Evolutionary conservation across 208 protist genomes (phyloP), one percentile per base, ranked within the genome.

Genomic region (Leishmania amazonensis): DNA sequence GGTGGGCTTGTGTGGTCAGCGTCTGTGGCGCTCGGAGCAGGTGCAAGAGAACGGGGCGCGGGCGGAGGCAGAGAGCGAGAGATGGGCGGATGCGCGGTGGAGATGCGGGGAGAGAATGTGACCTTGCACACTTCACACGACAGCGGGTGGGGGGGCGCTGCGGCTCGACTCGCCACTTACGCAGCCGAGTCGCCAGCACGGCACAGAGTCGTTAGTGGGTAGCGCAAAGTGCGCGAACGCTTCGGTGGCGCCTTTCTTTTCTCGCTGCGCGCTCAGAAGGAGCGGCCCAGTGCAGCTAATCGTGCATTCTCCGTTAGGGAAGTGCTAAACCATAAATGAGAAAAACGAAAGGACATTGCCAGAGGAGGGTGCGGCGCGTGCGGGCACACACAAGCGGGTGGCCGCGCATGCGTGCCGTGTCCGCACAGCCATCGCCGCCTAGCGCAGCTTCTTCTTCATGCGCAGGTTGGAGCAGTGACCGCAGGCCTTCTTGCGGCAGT

Each of bases 401-500:
- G 13, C 0, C 21, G 13, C 21, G 3, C 54, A n/a, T 11, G 17
- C 54, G 19, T 60, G 54, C 54, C 54, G 54, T 60, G 54, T 35
- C 31, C 31, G 31, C 31, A 35, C 31, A 40, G 92, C 77, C 53
- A 98, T 85, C 11, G 87, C 87, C 6, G 49, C 54, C 21, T 60
- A 60, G 54, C 54, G 54, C 54, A 60, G 54, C 54, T 60, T 60
- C 54, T 60, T 60, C 99, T 99, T 99, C 88, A 97, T 94, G 90
- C 99, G 98, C 28, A 99, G 95, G 89, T 99, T 91, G 87, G 94
- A 99, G 91, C 91, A 98, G 97, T 99, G 99, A 79, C 99, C 99
- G 90, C 99, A 99, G 90, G 99, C 99, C 97, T 99, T 99, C 97
- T 99, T 99, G 86, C 99, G 93, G 98, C 99, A 99, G 96, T 99